Evolutionary conservation across 2,329 filamentous ascomycete species (phyloP), one percentile per base, ranked within the genome.

Genomic region (Pseudogymnoascus sp.): DNA sequence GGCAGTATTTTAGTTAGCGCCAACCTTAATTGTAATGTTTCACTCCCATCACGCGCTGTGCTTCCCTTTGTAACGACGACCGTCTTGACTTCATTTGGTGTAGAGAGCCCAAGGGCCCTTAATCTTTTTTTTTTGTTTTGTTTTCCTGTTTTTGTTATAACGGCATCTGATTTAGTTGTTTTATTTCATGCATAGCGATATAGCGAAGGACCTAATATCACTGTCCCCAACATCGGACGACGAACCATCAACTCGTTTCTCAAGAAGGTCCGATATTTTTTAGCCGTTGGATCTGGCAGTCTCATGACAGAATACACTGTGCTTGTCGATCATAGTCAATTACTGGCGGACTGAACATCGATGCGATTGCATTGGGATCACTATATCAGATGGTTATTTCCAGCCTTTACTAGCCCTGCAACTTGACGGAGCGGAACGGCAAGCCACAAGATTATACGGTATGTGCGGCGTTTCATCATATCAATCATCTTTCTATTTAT

Each of bases 381-480:
- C 39, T 28, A 36, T 19, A 31, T 6, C 21, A 19, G 11, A 13
- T 14, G 60, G 14, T 41, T 34, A 19, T 14, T 43, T n/a, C 13
- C 7, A 31, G 28, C 61, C 23, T 31, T 43, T 25, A 21, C 14
- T 21, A 8, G 21, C 25, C 61, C 25, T 51, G 39, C 14, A n/a
- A 31, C 23, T 34, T 23, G 61, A 16, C 39, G 16, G 6, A 31
- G 28, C 14, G 39, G 14, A 21, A 48, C 61, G 21, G 28, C 21
- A 31, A 23, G 11, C 39, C 23, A 36, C 39, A 34, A 6, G 4
- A 16, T 34, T 21, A 25, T 34, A 43, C 61, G 60, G 66, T 68
- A 64, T 23, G 65, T 65, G 37, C 19, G n/a, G 7, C 28, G 14
- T 66, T 62, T 61, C 64, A 36, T 60, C 39, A 8, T 61, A 34